Conservation (phyloP, 345 rosid genomes). For the Physaria fendleri region DNA sequence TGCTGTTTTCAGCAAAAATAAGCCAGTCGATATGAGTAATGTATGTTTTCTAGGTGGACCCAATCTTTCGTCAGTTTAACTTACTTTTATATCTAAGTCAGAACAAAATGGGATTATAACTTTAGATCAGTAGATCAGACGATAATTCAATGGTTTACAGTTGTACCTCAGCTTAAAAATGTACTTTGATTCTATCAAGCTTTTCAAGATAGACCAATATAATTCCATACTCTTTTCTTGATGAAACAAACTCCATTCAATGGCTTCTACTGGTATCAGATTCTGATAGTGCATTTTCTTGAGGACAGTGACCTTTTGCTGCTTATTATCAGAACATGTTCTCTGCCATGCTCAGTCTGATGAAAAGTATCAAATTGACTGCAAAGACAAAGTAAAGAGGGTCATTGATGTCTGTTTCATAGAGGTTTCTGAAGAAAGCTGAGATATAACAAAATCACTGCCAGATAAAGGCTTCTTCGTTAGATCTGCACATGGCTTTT, state of each 20-base stretch:
- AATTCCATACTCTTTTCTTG: slow-evolving; percentile 8
- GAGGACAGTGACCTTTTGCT: slow-evolving; percentile 14
- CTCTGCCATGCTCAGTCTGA: background rate
- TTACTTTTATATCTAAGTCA: background rate
- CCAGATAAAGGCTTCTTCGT: background rate
- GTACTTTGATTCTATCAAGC: slow-evolving; percentile 13
- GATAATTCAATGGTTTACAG: slow-evolving; percentile 1
- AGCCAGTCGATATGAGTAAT: slow-evolving; percentile 6
- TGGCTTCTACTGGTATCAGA: slow-evolving; percentile 15
- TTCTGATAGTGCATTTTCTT: slow-evolving; percentile 3
- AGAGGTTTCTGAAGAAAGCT: background rate
- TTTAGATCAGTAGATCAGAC: slow-evolving; percentile 5
- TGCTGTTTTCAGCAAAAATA: slow-evolving; percentile 8
- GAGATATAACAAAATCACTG: background rate
- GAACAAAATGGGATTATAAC: slow-evolving; percentile 7
- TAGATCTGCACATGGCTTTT: background rate
- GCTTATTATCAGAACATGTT: slow-evolving; percentile 14
- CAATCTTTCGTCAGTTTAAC: background rate
- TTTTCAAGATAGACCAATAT: background rate
- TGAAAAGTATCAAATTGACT: background rate
- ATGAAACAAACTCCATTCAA: background rate
- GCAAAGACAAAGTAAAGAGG: background rate
- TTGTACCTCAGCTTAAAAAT: background rate
- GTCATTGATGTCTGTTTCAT: background rate
- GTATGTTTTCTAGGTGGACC: slow-evolving; percentile 4